Conservation (phyloP, 768 basidiomycete species). For the Calocera viscosa region DNA sequence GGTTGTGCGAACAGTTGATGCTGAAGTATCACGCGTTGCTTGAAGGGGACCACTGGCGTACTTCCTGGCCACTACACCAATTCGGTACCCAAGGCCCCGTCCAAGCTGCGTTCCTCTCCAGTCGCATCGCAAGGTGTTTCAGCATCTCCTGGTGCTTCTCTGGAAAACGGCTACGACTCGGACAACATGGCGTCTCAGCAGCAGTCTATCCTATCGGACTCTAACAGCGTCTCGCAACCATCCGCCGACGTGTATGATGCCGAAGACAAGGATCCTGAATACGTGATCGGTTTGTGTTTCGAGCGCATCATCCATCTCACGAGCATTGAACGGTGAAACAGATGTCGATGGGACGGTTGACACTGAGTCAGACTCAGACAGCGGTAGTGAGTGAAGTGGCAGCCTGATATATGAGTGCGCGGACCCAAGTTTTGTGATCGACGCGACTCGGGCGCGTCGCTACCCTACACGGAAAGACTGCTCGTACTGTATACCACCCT, state of each 20-base stretch:
- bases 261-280: constrained; percentile 1
- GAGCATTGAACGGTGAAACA: background rate
- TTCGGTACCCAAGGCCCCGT: background rate
- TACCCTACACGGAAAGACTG: background rate
- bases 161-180: constrained; percentile 1
- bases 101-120: background rate
- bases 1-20: background rate
- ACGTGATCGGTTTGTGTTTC: background rate
- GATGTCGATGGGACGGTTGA: background rate
- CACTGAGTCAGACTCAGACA: background rate
- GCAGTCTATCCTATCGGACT: background rate
- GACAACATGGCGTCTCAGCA: background rate
- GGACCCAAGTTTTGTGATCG: no score
- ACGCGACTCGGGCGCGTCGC: no score
- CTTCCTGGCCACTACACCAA: background rate
- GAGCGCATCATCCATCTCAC: background rate
- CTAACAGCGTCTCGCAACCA: background rate
- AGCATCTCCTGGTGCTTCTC: background rate
- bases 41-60: background rate
- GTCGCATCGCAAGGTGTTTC: background rate
- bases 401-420: no score
- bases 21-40: background rate
- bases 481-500: no score
- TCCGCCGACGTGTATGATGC: background rate
- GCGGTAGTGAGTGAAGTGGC: background rate